Evolutionary conservation across 1,284 basidiomycete genomes (phyloP).

Genomic region (Marasmius fiardii): DNA sequence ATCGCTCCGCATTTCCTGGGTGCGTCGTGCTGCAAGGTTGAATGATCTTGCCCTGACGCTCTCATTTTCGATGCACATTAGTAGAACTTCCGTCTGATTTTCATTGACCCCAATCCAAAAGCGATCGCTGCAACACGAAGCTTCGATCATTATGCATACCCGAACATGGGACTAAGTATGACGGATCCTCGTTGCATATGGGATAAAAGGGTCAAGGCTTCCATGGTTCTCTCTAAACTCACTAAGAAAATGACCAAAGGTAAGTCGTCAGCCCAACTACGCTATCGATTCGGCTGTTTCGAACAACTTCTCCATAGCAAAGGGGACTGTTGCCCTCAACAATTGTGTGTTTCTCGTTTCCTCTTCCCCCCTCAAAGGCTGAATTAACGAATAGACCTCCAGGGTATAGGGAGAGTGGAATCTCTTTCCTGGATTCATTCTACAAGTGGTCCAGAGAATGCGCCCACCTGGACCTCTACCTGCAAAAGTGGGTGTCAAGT

Average conservation of each 20-base stretch:
- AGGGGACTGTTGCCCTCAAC: conserved; percentile 33
- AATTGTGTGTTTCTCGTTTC: conserved; percentile 31
- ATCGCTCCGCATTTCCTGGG: background rate
- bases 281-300: too few relatives aligned
- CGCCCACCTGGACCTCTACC: conserved; percentile 49
- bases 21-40: background rate
- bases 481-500: conserved; percentile 49
- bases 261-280: background rate
- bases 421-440: conserved; percentile 55
- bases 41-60: too few relatives aligned
- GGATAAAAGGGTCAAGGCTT: too few relatives aligned
- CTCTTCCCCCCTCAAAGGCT: conserved; percentile 8
- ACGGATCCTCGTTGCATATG: too few relatives aligned
- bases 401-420: conserved; percentile 35
- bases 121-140: too few relatives aligned
- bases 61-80: too few relatives aligned
- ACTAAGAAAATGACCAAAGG: background rate
- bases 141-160: too few relatives aligned
- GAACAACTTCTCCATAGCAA: background rate
- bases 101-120: too few relatives aligned
- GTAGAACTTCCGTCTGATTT: too few relatives aligned
- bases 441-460: conserved; percentile 41
- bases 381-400: conserved; percentile 44
- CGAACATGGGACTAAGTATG: too few relatives aligned
- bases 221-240: background rate